Evolutionary conservation across 768 basidiomycete genomes (phyloP), one percentile per base, ranked within the genome.

Genomic region (Suillus spraguei): DNA sequence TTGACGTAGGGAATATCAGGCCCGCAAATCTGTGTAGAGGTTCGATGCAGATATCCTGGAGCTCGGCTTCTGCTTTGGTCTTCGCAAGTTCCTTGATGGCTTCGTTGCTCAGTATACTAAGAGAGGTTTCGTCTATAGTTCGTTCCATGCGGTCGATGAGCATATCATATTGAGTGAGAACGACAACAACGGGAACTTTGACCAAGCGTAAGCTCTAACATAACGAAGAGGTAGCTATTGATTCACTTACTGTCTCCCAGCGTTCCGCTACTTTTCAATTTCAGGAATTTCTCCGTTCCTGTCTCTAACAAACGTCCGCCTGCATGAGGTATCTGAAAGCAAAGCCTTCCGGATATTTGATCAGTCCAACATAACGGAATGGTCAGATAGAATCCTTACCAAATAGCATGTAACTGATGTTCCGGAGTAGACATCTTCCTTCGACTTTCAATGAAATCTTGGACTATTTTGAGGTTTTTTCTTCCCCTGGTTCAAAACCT

Each of bases 41-140:
- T 22, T 8, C n/a, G 11, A 58, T 41, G n/a, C 60, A 64, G 5
- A 24, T 7, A 8, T 62, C 14, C 17, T 58, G 11, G 1, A 64
- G 22, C 35, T 54, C 53, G 13, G 35, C 35, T n/a, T 56, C 28
- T 41, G 59, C 52, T 17, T 32, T 50, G 17, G 49, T 20, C 11
- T 44, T 44, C 14, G 5, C 24, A 11, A 63, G 16, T n/a, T 59
- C 36, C 10, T 60, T 33, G 8, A 65, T 16, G 28, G 55, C 49
- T 13, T 69, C 54, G 14, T 42, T 44, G n/a, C 49, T 58, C 35
- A 28, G 44, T 7, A 3, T 5, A 1, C 1, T 20, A 5, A 14
- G 6, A 54, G 16, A 20, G 3, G 44, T 74, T 75, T 60, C 78
- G 68, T 1, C 80, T 79, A 56, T 69, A 80, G 5, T 81, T 3